Conservation (phyloP, 2,329 filamentous ascomycete genomes). For the Fusarium sp. region DNA sequence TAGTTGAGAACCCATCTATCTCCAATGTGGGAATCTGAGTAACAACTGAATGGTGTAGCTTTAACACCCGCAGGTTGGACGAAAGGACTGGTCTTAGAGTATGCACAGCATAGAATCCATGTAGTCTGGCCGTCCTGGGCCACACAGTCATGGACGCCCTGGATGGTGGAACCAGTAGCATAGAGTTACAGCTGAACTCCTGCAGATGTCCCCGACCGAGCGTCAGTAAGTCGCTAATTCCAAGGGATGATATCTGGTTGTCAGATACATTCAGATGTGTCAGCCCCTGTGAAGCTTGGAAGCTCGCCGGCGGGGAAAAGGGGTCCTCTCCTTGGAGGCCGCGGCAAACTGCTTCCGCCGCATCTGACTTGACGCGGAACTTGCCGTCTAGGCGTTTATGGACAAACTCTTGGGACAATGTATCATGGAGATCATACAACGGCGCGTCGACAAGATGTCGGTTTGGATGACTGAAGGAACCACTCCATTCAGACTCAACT, state of each 20-base stretch:
- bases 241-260: constrained; percentile 62
- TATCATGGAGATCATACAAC: constrained; percentile 44
- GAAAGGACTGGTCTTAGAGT: constrained; percentile 66
- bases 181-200: constrained; percentile 64
- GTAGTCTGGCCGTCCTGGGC: constrained; percentile 52
- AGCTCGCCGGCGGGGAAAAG: constrained; percentile 35
- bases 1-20: constrained; percentile 53
- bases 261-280: constrained; percentile 68
- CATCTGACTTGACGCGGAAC: constrained; percentile 45
- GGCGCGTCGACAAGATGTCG: constrained; percentile 65
- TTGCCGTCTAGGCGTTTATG: constrained; percentile 52
- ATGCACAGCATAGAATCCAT: constrained; percentile 61
- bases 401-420: constrained; percentile 40
- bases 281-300: constrained; percentile 51
- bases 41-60: constrained; percentile 71
- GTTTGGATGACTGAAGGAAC: constrained; percentile 59
- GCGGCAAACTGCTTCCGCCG: constrained; percentile 45
- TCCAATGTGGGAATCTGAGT: constrained; percentile 65
- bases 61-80: constrained; percentile 65
- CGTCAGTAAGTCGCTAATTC: constrained; percentile 60
- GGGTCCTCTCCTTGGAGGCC: constrained; percentile 47
- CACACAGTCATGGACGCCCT: constrained; percentile 36
- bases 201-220: constrained; percentile 62
- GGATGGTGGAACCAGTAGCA: constrained; percentile 49
- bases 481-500: constrained; percentile 62